Evolutionary conservation across 352 stramenopile genomes (phyloP), one percentile per base, ranked within the genome.

Genomic region (Plasmopara muralis): DNA sequence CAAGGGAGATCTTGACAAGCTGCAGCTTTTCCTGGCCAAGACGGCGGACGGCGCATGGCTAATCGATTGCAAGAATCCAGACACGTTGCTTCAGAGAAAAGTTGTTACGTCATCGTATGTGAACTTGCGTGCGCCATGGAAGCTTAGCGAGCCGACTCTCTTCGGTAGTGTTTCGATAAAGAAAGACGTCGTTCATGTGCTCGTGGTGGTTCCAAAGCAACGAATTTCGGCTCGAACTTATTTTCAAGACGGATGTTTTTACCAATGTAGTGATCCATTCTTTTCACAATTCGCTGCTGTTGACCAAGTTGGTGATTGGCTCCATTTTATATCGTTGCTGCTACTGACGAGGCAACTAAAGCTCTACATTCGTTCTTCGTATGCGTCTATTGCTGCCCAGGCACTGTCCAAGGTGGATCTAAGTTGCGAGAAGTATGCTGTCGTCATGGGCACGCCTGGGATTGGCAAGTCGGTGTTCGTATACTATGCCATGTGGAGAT

Each of bases 241-340:
- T 2, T 48, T 30, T 0, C 25, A 38, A 48, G 28, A 38, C 14
- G 43, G 43, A 12, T 12, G 9, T 20, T 48, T 48, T 25, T 20
- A 38, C 18, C 25, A 48, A 20, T 48, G 43, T 25, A 38, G 43
- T 20, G 43, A 48, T 48, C 20, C 10, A 25, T 38, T 48, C 43
- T 48, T 48, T 25, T 28, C 43, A 25, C 43, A 38, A 48, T 38
- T 48, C 43, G 3, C 43, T 13, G 20, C 43, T 4, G 43, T 48
- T 48, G 13, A 48, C 28, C 12, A 48, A 48, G 43, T 33, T 46
- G 41, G 16, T 33, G 41, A 33, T 46, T 46, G 41, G 41, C 41
- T 43, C 15, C 5, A 20, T 13, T 43, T 28, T 29, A 2, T n/a
- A 15, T 43, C 39, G n/a, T 43, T 43, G 39, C 39, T 43, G n/a